Conservation (phyloP, 176 grass and related monocot species). For the Phragmites australis region DNA sequence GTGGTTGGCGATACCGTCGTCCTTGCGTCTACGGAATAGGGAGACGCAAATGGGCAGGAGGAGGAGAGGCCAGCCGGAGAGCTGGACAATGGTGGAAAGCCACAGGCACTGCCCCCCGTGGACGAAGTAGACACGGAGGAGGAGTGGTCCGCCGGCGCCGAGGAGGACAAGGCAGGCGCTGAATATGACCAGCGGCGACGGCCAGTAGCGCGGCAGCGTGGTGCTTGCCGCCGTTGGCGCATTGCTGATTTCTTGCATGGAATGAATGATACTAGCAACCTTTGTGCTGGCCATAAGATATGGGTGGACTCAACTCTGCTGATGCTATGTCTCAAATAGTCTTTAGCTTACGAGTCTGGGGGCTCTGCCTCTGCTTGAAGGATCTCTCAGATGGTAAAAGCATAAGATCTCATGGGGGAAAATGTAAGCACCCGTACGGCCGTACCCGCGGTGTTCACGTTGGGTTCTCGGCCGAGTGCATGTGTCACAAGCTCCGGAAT, state of each 20-base stretch:
- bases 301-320: too few species aligned
- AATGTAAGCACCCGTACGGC: too few species aligned
- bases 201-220: conserved; percentile 9
- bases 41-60: conserved; percentile 47
- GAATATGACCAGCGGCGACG: conserved; percentile 42
- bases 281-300: too few species aligned
- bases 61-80: conserved; percentile 69
- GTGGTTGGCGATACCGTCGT: conserved; percentile 18
- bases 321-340: too few species aligned
- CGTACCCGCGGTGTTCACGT: too few species aligned
- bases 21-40: background rate
- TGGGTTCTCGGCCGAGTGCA: too few species aligned
- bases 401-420: too few species aligned
- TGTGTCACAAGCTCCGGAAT: too few species aligned
- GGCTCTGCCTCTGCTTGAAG: too few species aligned
- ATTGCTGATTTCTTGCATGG: conserved; percentile 31
- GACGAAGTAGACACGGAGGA: conserved; percentile 75
- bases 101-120: conserved; percentile 58
- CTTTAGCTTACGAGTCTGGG: too few species aligned
- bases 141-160: conserved; percentile 55
- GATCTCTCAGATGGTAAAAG: too few species aligned
- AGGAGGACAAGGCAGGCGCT: conserved; percentile 56
- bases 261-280: too few species aligned
- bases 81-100: conserved; percentile 55
- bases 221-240: background rate